Percentiles rank a stretch among this genome's conserved stretches.
These are phyloP conservation scores for Halteria grandinella DNA, from an alignment of 73 alveolate genomes.

Conservation along the genomic window DNA sequence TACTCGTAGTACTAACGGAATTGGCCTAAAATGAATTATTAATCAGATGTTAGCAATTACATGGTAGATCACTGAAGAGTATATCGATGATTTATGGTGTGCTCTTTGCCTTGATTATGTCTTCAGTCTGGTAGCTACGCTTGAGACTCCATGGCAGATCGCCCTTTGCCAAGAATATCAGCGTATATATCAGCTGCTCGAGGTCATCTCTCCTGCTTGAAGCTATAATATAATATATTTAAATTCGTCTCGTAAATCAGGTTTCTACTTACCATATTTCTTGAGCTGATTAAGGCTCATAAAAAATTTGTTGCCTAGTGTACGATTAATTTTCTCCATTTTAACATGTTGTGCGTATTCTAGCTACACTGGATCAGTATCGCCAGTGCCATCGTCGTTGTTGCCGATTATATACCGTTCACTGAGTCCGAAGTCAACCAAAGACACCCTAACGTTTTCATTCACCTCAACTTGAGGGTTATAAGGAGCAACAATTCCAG, in stretches of 20 bases:
- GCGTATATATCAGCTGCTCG: slow-evolving; percentile 42
- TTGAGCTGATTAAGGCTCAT: slow-evolving; percentile 33
- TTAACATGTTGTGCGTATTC: too few relatives aligned
- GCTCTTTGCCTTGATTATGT: slow-evolving; percentile 18
- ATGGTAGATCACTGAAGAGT: slow-evolving; percentile 1
- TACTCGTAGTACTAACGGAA: slow-evolving; percentile 17
- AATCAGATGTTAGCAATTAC: neutral
- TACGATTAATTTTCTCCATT: slow-evolving; percentile 2
- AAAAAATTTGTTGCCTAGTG: slow-evolving; percentile 33
- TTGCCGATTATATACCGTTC: neutral
- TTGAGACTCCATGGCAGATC: slow-evolving; percentile 50
- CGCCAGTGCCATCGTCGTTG: too few relatives aligned
- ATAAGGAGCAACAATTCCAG: too few relatives aligned
- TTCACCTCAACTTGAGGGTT: neutral
- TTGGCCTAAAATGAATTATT: neutral
- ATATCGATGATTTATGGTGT: neutral
- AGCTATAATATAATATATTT: neutral
- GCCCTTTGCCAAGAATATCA: slow-evolving; percentile 34
- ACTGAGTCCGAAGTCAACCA: slow-evolving; percentile 26
- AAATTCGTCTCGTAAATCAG: neutral
- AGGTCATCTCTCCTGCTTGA: slow-evolving; percentile 56
- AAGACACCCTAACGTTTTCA: slow-evolving; percentile 4
- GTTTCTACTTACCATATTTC: slow-evolving; percentile 8
- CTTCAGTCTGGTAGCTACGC: slow-evolving; percentile 4
- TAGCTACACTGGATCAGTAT: too few relatives aligned